Percentiles rank a stretch among this genome's conserved stretches.
Conservation (phyloP, 1,284 basidiomycete genomes). For the Cryptococcus sp. region DNA sequence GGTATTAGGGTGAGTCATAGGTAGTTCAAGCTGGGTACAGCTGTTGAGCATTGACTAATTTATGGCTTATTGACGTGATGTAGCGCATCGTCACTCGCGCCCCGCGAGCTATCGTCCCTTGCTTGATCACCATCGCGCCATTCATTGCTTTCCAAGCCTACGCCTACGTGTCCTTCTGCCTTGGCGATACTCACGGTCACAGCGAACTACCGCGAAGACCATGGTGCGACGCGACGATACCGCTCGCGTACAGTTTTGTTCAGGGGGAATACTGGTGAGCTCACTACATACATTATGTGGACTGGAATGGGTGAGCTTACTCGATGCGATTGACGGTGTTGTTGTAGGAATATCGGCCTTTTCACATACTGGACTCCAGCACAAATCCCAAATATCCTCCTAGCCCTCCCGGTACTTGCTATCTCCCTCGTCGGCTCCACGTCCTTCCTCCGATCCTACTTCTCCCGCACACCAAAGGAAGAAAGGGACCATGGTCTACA, state of each 20-base stretch:
- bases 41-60: background rate
- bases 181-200: too few relatives aligned
- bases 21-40: background rate
- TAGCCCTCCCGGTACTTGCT: slow-evolving; percentile 71
- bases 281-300: background rate
- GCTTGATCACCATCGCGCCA: slow-evolving; percentile 61
- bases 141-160: slow-evolving; percentile 70
- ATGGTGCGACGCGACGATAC: slow-evolving; percentile 69
- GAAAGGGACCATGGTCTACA: too few relatives aligned
- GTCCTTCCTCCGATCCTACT: slow-evolving; percentile 5
- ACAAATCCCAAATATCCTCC: slow-evolving; percentile 85
- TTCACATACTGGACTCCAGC: slow-evolving; percentile 79
- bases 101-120: slow-evolving; percentile 50
- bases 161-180: slow-evolving; percentile 70
- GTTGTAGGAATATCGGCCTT: slow-evolving; percentile 70
- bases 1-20: background rate
- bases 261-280: slow-evolving; percentile 78
- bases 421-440: slow-evolving; percentile 55
- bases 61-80: background rate
- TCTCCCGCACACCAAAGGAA: background rate
- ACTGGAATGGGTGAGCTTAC: background rate
- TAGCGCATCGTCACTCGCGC: background rate
- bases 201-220: slow-evolving; percentile 33
- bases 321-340: background rate
- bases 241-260: slow-evolving; percentile 78